These are phyloP conservation scores for Fusarium euwallaceae DNA, from an alignment of 2,329 filamentous ascomycete genomes.

Conservation along the genomic window DNA sequence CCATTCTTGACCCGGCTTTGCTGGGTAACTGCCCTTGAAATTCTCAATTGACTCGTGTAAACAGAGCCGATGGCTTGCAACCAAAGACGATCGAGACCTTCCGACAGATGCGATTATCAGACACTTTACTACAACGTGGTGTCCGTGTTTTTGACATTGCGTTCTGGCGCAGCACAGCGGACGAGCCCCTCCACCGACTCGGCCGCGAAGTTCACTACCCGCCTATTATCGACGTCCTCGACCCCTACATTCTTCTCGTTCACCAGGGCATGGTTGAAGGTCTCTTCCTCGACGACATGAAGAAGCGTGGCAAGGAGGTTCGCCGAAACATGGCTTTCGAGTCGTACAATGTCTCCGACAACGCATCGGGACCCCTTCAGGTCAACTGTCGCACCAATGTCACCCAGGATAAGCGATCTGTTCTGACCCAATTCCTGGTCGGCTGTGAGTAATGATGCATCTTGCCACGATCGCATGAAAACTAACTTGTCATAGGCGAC, in stretches of 20 bases:
- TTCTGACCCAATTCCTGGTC: slow-evolving; percentile 74
- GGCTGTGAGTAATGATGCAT: slow-evolving; percentile 67
- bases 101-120: slow-evolving; percentile 79
- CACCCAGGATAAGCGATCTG: slow-evolving; percentile 62
- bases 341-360: slow-evolving; percentile 63
- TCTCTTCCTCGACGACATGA: slow-evolving; percentile 77
- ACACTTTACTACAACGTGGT: slow-evolving; percentile 74
- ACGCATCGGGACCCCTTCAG: slow-evolving; percentile 60
- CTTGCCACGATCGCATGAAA: not conserved
- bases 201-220: slow-evolving; percentile 79
- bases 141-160: slow-evolving; percentile 81
- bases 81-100: slow-evolving; percentile 85
- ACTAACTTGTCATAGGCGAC: slow-evolving; percentile 62
- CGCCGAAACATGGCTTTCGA: slow-evolving; percentile 74
- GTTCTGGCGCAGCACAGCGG: slow-evolving; percentile 73
- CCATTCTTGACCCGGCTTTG: not conserved
- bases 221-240: slow-evolving; percentile 67
- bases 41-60: slow-evolving; percentile 32
- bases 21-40: slow-evolving; percentile 19
- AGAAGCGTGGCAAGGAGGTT: slow-evolving; percentile 73
- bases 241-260: slow-evolving; percentile 69
- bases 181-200: slow-evolving; percentile 68
- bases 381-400: slow-evolving; percentile 66
- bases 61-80: slow-evolving; percentile 78
- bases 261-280: slow-evolving; percentile 84